Evolutionary conservation across 306 rosid species (phyloP), one percentile per base, ranked within the genome.

Genomic region (Dryas drummondii): DNA sequence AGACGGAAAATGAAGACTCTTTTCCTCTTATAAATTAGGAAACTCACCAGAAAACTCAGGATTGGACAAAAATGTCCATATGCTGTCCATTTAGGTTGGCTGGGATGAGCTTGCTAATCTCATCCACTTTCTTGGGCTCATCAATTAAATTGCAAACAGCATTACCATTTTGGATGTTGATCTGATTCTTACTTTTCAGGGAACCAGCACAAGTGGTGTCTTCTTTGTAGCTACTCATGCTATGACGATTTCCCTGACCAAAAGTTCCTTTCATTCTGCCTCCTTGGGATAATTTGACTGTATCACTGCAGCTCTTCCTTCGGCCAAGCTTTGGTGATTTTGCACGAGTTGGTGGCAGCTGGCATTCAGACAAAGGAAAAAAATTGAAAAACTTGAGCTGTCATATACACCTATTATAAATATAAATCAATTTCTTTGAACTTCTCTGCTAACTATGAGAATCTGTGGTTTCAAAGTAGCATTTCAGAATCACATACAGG

Each of bases 281-380:
- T 75, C 75, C 82, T 44, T 72, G 82, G 60, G 86, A 77, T 78
- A 68, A 60, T 74, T 72, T 72, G 76, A 76, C 79, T 5, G 86
- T 74, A 68, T 84, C 85, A 50, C 63, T 79, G 82, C 74, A 79
- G 82, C 88, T 87, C 88, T 92, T 96, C 74, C 89, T 88, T 70
- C 97, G 84, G 70, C 99, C 98, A 74, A 96, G 90, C 84, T 92
- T 96, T 69, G 99, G 98, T 52, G 99, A 92, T 84, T 88, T 96
- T 51, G 97, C 97, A 55, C 99, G 98, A 44, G 99, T 92, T 4
- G 99, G 93, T 69, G 99, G 98, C 51, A 75, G 87, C 98, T 96
- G 87, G 44, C 69, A 86, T 51, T 8, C 44, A 70, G 71, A 60
- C 73, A 80, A 74, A 50, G 73, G 61, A 76, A 82, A 48, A 48